Evolutionary conservation across 2,329 filamentous ascomycete genomes (phyloP).

Genomic region (Penicillium sp.): DNA sequence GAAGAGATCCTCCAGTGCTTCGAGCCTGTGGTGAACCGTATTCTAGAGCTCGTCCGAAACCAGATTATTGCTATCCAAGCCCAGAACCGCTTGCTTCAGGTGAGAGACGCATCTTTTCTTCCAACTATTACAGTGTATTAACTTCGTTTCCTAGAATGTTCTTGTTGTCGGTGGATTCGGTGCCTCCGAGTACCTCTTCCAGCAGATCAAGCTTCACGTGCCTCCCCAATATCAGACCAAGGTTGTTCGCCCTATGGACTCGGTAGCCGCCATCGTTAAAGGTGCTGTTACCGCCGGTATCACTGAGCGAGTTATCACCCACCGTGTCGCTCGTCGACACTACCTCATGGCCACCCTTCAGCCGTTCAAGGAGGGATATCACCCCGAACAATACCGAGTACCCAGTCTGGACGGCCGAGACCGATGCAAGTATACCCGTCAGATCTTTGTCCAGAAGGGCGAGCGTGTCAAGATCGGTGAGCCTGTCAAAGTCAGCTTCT

Average conservation of each 20-base stretch:
- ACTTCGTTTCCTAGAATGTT: slow-evolving; percentile 64
- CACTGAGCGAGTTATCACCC: slow-evolving; percentile 93
- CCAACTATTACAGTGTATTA: slow-evolving; percentile 9
- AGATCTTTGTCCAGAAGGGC: slow-evolving; percentile 98
- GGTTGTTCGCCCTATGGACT: slow-evolving; percentile 98
- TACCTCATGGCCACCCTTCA: slow-evolving; percentile 99
- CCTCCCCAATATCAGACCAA: slow-evolving; percentile 98
- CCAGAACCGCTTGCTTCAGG: slow-evolving; percentile 87
- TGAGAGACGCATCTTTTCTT: slow-evolving; percentile 34
- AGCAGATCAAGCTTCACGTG: slow-evolving; percentile 98
- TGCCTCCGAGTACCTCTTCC: slow-evolving; percentile 97
- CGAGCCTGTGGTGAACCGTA: slow-evolving; percentile 95
- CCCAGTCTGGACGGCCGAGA: slow-evolving; percentile 96
- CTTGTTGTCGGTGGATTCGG: slow-evolving; percentile 97
- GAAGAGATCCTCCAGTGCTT: slow-evolving; percentile 99
- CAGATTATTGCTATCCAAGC: slow-evolving; percentile 99
- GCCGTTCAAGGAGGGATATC: slow-evolving; percentile 98
- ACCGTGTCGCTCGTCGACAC: slow-evolving; percentile 93
- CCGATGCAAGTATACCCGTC: slow-evolving; percentile 95
- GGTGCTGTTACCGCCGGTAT: slow-evolving; percentile 97
- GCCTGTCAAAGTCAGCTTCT: slow-evolving; percentile 97
- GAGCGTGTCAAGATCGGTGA: slow-evolving; percentile 99
- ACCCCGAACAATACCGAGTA: slow-evolving; percentile 96
- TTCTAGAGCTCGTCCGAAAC: slow-evolving; percentile 92
- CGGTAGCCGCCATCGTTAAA: slow-evolving; percentile 97